Evolutionary conservation across 2,329 filamentous ascomycete genomes (phyloP).

Genomic region (Trichoderma oligosporum): DNA sequence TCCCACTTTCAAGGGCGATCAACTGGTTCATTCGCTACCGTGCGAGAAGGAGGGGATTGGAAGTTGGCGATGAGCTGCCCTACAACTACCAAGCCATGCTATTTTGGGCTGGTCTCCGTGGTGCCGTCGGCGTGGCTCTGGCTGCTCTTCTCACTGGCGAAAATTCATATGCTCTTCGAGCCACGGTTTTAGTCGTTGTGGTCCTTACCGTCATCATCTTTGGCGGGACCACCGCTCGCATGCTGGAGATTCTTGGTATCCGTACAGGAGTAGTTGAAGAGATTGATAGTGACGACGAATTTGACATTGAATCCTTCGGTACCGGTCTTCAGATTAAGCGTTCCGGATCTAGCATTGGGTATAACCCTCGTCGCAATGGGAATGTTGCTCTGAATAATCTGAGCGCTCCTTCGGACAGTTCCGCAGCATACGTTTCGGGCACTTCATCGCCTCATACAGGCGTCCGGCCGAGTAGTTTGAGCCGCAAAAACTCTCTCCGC

Average conservation of each 20-base stretch:
- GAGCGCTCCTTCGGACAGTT: constrained; percentile 33
- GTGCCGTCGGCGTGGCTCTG: constrained; percentile 90
- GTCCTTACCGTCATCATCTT: constrained; percentile 99
- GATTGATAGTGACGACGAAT: constrained; percentile 96
- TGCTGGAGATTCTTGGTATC: constrained; percentile 97
- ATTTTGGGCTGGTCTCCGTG: constrained; percentile 96
- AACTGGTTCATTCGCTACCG: constrained; percentile 91
- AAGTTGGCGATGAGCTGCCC: constrained; percentile 81
- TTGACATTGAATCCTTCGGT: constrained; percentile 81
- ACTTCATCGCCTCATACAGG: constrained; percentile 47
- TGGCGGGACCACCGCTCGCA: constrained; percentile 91
- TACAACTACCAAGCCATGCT: constrained; percentile 99
- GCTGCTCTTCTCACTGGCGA: constrained; percentile 82
- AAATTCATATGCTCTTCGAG: constrained; percentile 77
- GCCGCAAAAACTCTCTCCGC: constrained; percentile 49
- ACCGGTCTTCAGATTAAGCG: constrained; percentile 77
- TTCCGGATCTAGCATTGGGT: constrained; percentile 71
- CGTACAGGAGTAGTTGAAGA: constrained; percentile 95
- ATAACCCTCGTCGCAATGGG: constrained; percentile 64
- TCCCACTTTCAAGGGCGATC: constrained; percentile 82
- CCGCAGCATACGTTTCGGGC: constrained; percentile 51
- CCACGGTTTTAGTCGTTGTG: constrained; percentile 95
- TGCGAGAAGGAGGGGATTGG: constrained; percentile 66
- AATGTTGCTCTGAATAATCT: constrained; percentile 58
- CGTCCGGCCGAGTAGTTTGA: constrained; percentile 45